Percentiles rank a stretch among this genome's conserved stretches.
phyloP scores from a whole-genome alignment of 257 asterid genomes.

The Nyctanthes arbortristis region DNA sequence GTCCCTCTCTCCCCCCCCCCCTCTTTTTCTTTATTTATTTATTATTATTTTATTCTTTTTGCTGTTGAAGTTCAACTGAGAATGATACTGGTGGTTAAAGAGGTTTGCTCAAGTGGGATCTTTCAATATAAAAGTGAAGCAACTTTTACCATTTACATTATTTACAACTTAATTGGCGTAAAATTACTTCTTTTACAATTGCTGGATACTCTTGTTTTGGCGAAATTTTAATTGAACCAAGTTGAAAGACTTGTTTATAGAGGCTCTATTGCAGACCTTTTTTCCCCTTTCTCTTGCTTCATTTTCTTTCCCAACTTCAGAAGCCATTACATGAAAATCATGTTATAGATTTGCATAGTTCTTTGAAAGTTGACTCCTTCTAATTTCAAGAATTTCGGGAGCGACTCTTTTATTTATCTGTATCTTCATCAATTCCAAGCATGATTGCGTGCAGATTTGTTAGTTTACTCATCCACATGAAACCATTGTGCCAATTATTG shows the following conservation, averaged over 20 bases:
- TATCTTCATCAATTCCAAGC: slow-evolving; percentile 7
- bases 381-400: neutral
- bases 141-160: neutral
- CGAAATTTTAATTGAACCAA: neutral
- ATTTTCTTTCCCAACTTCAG: neutral
- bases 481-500: neutral
- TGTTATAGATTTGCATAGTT: slow-evolving; percentile 9
- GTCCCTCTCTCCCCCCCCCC: slow-evolving; percentile 19
- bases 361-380: slow-evolving; percentile 12
- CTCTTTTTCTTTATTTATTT: too few species aligned
- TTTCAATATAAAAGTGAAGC: neutral
- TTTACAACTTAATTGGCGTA: neutral
- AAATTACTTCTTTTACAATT: neutral
- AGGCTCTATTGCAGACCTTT: neutral
- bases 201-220: neutral
- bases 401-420: neutral
- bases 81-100: neutral
- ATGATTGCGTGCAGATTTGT: neutral
- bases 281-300: neutral
- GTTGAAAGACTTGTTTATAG: neutral
- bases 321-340: slow-evolving; percentile 7
- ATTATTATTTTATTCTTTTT: neutral
- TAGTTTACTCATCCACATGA: slow-evolving; percentile 7
- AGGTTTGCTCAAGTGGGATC: neutral
- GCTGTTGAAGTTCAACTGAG: neutral